A percentile compares a stretch with the other conserved stretches of the same genome.
Conservation (phyloP, 2,329 filamentous ascomycete genomes). For the Phaeosphaeriaceae sp. region DNA sequence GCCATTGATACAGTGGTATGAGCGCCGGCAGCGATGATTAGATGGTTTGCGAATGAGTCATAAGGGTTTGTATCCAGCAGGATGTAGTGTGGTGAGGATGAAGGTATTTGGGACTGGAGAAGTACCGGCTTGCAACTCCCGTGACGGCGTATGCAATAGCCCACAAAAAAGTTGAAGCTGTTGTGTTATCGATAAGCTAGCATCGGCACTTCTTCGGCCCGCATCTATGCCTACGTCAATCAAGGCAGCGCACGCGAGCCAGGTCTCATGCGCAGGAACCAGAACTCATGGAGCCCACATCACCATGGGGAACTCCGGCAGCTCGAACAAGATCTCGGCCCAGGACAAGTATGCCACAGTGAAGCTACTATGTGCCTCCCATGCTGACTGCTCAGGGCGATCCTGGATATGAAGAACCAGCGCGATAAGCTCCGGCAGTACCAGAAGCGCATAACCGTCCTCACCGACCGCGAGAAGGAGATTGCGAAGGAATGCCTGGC, state of each 20-base stretch:
- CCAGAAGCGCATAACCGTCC: constrained; percentile 84
- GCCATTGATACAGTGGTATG: constrained; percentile 25
- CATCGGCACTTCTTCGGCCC: constrained; percentile 2
- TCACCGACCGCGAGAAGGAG: constrained; percentile 86
- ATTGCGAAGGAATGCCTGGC: constrained; percentile 85
- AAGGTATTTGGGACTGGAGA: too few relatives aligned
- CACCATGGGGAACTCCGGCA: constrained; percentile 70
- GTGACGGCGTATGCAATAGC: neutral
- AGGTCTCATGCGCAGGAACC: constrained; percentile 19
- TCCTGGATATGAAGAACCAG: constrained; percentile 96
- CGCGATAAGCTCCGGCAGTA: constrained; percentile 97
- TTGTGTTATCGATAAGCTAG: constrained; percentile 39
- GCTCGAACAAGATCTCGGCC: constrained; percentile 70
- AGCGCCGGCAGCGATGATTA: neutral
- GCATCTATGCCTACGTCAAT: constrained; percentile 24
- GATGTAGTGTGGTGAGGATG: neutral
- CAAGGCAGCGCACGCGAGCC: constrained; percentile 29
- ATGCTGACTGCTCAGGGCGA: constrained; percentile 68
- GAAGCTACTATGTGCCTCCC: neutral
- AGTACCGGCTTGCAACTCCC: neutral
- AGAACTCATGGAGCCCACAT: constrained; percentile 31
- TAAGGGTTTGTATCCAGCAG: neutral
- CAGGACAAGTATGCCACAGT: constrained; percentile 78
- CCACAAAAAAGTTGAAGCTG: constrained; percentile 32
- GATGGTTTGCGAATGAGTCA: neutral